A percentile compares a stretch with the other conserved stretches of the same genome.
Conservation (phyloP, 192 early-diverging fungal genomes). For the Lobosporangium transversale region DNA sequence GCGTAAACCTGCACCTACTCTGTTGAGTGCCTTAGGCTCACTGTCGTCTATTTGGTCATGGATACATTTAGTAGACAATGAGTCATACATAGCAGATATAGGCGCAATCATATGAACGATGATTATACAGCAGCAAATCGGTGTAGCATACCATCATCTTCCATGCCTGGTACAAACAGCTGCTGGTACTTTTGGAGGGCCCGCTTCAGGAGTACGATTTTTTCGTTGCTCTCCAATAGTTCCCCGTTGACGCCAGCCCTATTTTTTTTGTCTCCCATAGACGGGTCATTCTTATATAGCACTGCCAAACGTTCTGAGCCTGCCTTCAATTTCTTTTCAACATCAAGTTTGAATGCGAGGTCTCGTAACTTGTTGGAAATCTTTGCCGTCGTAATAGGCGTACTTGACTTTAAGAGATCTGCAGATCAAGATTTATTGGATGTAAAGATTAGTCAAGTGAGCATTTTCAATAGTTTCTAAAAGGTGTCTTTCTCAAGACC, state of each 20-base stretch:
- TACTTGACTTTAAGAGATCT: conserved; percentile 77
- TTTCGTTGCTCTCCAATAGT: conserved; percentile 78
- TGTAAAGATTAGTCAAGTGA: no score
- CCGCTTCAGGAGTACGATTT: conserved; percentile 74
- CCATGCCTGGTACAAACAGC: conserved; percentile 81
- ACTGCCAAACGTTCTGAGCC: conserved; percentile 80
- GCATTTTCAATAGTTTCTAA: no score
- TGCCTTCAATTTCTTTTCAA: conserved; percentile 92
- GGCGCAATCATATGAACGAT: background rate
- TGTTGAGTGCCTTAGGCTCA: conserved; percentile 43
- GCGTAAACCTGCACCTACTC: conserved; percentile 70
- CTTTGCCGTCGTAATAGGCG: conserved; percentile 73
- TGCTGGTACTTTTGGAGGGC: conserved; percentile 88
- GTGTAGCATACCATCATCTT: conserved; percentile 67
- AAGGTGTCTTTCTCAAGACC: no score
- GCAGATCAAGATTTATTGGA: no score
- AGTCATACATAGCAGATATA: background rate
- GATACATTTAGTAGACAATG: background rate
- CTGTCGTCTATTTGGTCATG: conserved; percentile 49
- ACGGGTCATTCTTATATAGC: conserved; percentile 58
- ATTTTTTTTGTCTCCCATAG: conserved; percentile 62
- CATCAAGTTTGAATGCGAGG: conserved; percentile 89
- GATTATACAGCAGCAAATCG: background rate
- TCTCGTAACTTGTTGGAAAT: conserved; percentile 87
- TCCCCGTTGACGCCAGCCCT: conserved; percentile 64